These are phyloP conservation scores for Amoebophrya sp. DNA, from an alignment of 169 alveolate species.

Conservation along the genomic window DNA sequence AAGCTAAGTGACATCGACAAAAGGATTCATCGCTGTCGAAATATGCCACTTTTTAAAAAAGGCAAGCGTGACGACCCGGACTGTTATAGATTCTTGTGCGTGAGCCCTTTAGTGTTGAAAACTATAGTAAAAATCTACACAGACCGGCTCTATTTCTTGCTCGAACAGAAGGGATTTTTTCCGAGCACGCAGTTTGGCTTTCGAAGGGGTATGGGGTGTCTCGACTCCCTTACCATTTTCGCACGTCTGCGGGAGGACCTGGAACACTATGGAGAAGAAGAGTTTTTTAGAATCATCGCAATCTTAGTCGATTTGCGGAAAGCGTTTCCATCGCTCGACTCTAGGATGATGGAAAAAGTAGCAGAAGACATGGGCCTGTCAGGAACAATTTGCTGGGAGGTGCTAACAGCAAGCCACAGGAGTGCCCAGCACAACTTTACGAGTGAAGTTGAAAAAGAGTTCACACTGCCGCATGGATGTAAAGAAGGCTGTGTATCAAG, in stretches of 20 bases:
- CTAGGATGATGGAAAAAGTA: background rate
- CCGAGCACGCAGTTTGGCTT: background rate
- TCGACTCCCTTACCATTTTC: background rate
- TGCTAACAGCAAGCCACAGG: background rate
- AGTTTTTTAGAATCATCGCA: background rate
- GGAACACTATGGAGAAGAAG: background rate
- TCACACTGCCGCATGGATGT: background rate
- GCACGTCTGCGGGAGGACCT: background rate
- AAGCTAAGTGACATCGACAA: background rate
- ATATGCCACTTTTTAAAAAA: background rate
- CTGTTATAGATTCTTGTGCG: background rate
- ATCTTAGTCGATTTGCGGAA: background rate
- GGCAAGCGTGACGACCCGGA: background rate
- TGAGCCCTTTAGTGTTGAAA: background rate
- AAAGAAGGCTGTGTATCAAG: background rate
- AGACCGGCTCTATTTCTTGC: background rate
- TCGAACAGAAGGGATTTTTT: background rate
- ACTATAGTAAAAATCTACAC: background rate
- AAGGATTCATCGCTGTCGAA: background rate
- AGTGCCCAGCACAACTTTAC: background rate
- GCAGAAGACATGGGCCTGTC: background rate
- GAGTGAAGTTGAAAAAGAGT: background rate
- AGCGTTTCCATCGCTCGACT: background rate
- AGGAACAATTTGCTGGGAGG: background rate
- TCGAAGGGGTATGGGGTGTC: background rate